Conservation (phyloP, 495 filamentous ascomycete species). For the Hyaloscypha hepaticicola region DNA sequence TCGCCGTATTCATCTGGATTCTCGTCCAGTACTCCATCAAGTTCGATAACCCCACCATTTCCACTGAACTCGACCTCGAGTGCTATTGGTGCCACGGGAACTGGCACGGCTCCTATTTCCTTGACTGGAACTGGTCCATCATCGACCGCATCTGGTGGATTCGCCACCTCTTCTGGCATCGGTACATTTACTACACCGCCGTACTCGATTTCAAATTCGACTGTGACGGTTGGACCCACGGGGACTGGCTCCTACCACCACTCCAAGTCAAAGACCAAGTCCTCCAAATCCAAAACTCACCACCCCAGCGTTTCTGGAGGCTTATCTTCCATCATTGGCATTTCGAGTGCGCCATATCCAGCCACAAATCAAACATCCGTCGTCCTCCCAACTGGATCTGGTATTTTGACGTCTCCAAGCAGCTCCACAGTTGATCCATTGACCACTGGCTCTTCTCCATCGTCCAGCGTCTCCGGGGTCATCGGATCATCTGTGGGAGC, state of each 20-base stretch:
- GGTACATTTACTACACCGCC: background rate
- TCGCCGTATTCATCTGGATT: background rate
- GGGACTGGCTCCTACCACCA: background rate
- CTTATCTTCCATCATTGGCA: background rate
- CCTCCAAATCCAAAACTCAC: background rate
- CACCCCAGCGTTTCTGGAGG: background rate
- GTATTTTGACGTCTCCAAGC: background rate
- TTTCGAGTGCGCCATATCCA: conserved; percentile 19
- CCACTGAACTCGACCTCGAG: conserved; percentile 7
- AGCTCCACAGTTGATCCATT: background rate
- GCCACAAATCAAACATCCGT: conserved; percentile 13
- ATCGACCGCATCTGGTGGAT: background rate
- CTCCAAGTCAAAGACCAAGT: background rate
- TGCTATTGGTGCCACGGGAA: background rate
- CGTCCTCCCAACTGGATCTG: conserved; percentile 12
- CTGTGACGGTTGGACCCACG: background rate
- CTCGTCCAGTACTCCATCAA: background rate
- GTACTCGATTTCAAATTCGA: conserved; percentile 1
- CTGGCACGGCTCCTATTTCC: too few relatives aligned
- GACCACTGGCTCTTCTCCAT: conserved; percentile 7
- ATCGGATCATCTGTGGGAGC: conserved; percentile 12
- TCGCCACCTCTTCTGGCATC: background rate
- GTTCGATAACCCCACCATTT: background rate
- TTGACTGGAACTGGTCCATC: background rate
- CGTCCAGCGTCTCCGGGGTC: conserved; percentile 2